Evolutionary conservation across 306 rosid species (phyloP).

Genomic region (Biancaea sappan): DNA sequence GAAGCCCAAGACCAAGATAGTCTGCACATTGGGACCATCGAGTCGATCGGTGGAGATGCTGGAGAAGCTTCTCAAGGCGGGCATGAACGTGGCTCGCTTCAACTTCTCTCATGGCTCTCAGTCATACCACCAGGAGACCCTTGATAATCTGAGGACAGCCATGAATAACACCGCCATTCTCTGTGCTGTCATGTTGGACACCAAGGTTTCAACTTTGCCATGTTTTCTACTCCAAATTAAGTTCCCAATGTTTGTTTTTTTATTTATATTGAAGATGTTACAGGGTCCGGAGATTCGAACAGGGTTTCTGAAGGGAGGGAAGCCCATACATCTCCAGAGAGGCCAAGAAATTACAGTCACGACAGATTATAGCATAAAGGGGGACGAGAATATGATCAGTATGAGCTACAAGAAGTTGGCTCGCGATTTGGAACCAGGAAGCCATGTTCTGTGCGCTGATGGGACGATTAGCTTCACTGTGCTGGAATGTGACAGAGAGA

Average conservation of each 20-base stretch:
- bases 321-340: constrained; percentile 19
- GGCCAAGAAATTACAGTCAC: constrained; percentile 29
- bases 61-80: constrained; percentile 32
- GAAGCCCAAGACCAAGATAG: constrained; percentile 34
- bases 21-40: constrained; percentile 35
- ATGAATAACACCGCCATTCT: constrained; percentile 41
- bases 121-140: constrained; percentile 48
- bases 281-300: constrained; percentile 39
- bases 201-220: not conserved
- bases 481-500: constrained; percentile 25
- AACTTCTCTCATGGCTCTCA: constrained; percentile 46
- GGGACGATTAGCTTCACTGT: constrained; percentile 30
- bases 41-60: constrained; percentile 22
- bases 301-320: constrained; percentile 15
- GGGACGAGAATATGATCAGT: constrained; percentile 29
- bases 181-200: constrained; percentile 41
- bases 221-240: not conserved
- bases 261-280: not conserved
- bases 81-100: constrained; percentile 51
- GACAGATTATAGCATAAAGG: constrained; percentile 26
- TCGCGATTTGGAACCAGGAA: constrained; percentile 24
- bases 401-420: constrained; percentile 33
- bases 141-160: constrained; percentile 38
- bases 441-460: constrained; percentile 25
- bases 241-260: not conserved